phyloP scores from a whole-genome alignment of 257 asterid genomes.

The Jacaranda copaia region DNA sequence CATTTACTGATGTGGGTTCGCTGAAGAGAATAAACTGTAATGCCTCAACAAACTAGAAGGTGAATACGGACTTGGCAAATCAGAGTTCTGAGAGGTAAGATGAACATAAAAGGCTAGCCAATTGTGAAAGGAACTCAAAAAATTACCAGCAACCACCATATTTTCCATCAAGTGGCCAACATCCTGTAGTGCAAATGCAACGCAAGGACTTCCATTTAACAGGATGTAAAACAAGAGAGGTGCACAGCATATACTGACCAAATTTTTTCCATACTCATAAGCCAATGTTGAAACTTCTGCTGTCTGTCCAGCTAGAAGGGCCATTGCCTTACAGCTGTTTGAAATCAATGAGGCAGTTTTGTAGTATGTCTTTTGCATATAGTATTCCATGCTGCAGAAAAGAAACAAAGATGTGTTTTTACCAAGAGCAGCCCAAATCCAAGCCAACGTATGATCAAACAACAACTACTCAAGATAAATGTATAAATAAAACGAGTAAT shows the following conservation, averaged over 20 bases:
- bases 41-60: too few species aligned
- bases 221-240: too few species aligned
- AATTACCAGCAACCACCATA: too few species aligned
- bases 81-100: too few species aligned
- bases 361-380: constrained; percentile 4
- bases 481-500: not conserved
- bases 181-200: too few species aligned
- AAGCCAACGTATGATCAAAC: not conserved
- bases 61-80: too few species aligned
- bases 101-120: too few species aligned
- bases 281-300: not conserved
- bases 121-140: too few species aligned
- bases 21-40: too few species aligned
- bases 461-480: not conserved
- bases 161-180: too few species aligned
- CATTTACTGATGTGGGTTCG: too few species aligned
- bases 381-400: constrained; percentile 11
- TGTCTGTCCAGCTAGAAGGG: not conserved
- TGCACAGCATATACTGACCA: not conserved
- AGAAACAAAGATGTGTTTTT: not conserved
- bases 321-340: not conserved
- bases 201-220: too few species aligned
- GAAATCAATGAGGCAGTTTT: constrained; percentile 5
- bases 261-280: constrained; percentile 3
- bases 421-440: not conserved